Evolutionary conservation across 345 rosid species (phyloP), one percentile per base, ranked within the genome.

Genomic region (Raphanus sativus): DNA sequence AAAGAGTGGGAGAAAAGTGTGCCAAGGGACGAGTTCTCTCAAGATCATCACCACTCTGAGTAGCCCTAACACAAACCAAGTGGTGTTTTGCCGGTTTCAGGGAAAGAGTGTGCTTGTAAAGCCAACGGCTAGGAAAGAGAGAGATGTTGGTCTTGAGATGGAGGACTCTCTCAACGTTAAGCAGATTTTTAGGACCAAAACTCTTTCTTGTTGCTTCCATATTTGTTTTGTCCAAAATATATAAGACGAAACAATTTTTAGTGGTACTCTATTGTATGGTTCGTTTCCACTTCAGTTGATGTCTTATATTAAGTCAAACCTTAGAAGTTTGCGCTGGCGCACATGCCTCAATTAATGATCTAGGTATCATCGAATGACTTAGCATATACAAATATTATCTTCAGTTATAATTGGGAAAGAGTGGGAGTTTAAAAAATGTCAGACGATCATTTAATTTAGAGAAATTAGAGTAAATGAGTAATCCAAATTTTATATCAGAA

Each of bases 1-100:
- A 71, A 38, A 25, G 17, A 26, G 66, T 59, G n/a, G 67, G 75
- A 24, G 67, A 4, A 71, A 71, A 71, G 3, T 71, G 34, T 6
- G 1, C 45, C 58, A 71, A 60, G n/a, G 75, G 75, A 59, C 75
- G 75, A 40, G 38, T 71, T 21, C 26, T 59, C 55, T 71, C 75
- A 25, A 58, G 65, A 70, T 70, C 65, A 29, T 3, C 45, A 68
- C 4, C 8, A 67, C 58, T 50, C 21, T n/a, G 56, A 55, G 74
- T 55, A 58, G 62, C 54, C 56, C 10, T 70, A 24, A 56, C 34
- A 38, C 54, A 34, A 16, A 70, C 5, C 74, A 56, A 12, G 33
- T 34, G 4, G 38, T 54, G 48, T 69, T 69, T 55, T 34, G 30
- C 12, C 16, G 11, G 17, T 32, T 69, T 69, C 8, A 6, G 59